Conservation (phyloP, 257 asterid species). For the Haberlea rhodopensis region DNA sequence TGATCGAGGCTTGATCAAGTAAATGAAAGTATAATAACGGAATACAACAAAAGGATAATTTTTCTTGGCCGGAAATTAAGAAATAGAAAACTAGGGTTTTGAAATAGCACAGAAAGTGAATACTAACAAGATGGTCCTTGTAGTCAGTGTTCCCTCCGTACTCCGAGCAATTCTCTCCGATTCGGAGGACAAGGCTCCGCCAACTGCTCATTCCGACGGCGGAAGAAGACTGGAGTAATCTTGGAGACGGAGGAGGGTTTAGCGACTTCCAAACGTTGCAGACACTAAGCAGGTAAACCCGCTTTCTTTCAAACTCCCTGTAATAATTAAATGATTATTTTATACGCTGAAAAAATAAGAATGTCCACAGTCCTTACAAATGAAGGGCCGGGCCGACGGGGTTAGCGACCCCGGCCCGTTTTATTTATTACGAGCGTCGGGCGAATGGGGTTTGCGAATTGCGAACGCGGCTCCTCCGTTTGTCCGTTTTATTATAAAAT, state of each 20-base stretch:
- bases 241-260: background rate
- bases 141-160: slow-evolving; percentile 74
- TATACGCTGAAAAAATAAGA: too few relatives aligned
- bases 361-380: too few relatives aligned
- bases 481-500: too few relatives aligned
- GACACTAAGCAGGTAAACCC: background rate
- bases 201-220: slow-evolving; percentile 71
- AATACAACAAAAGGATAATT: background rate
- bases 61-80: background rate
- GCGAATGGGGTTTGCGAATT: too few relatives aligned
- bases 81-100: slow-evolving; percentile 38
- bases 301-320: background rate
- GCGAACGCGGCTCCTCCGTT: too few relatives aligned
- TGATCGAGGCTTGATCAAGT: background rate
- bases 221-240: slow-evolving; percentile 3
- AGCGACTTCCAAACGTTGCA: background rate
- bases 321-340: too few relatives aligned
- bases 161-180: slow-evolving; percentile 91
- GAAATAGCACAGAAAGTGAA: background rate
- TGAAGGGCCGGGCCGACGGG: too few relatives aligned
- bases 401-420: too few relatives aligned
- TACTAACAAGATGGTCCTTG: slow-evolving; percentile 87
- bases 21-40: background rate
- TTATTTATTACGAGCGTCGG: too few relatives aligned
- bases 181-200: slow-evolving; percentile 70